A percentile compares a stretch with the other conserved stretches of the same genome.
Conservation (phyloP, 257 asterid genomes). For the Solanum pimpinellifolium region DNA sequence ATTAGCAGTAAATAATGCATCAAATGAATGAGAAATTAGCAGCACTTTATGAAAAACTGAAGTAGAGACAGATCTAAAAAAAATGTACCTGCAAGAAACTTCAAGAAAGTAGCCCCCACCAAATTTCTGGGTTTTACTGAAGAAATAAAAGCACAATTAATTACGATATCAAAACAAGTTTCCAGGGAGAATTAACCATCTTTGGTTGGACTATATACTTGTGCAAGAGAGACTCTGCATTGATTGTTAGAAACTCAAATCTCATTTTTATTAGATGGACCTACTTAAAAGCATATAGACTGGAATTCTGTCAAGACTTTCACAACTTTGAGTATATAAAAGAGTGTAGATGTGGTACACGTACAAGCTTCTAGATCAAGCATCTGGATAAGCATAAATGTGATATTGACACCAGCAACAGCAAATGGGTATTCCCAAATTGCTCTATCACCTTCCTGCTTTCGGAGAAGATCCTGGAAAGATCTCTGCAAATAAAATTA, state of each 20-base stretch:
- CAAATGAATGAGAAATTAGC: neutral
- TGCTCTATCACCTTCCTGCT: conserved; percentile 93
- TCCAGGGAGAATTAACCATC: neutral
- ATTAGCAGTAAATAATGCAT: neutral
- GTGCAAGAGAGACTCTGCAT: neutral
- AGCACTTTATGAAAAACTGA: neutral
- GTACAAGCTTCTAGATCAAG: conserved; percentile 97
- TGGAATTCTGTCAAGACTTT: neutral
- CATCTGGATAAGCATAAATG: conserved; percentile 99
- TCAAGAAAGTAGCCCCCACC: conserved; percentile 90
- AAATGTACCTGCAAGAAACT: conserved; percentile 74
- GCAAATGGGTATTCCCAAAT: conserved; percentile 99
- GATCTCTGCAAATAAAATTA: conserved; percentile 54
- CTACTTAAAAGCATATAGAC: neutral
- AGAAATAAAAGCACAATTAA: conserved; percentile 9
- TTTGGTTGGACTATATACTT: neutral
- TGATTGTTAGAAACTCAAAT: neutral
- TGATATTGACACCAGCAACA: conserved; percentile 97
- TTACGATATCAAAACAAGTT: neutral
- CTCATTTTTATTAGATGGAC: neutral
- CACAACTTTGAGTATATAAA: neutral
- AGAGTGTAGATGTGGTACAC: neutral
- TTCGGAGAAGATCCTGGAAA: conserved; percentile 91
- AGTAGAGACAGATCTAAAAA: neutral
- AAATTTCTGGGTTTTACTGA: conserved; percentile 88